Conservation (phyloP, 768 basidiomycete species). For the Cystofilobasidium macerans region DNA sequence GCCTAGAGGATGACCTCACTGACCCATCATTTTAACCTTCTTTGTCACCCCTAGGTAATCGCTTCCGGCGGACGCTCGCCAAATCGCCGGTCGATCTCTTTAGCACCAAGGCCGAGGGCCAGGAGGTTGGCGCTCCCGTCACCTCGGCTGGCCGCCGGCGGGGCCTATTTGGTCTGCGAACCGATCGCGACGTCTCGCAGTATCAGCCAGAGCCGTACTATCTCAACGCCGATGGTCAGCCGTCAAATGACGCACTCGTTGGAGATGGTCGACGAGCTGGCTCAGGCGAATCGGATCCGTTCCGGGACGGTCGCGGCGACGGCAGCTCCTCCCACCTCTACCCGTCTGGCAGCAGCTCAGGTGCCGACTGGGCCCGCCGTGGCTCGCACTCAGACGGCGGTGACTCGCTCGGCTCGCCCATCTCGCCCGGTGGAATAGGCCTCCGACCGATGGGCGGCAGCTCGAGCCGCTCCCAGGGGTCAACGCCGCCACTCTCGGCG, state of each 20-base stretch:
- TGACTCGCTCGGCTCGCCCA: background rate
- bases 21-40: too few relatives aligned
- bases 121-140: constrained; percentile 21
- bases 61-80: constrained; percentile 22
- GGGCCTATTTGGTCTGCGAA: constrained; percentile 15
- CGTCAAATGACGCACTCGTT: background rate
- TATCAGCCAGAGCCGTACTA: constrained; percentile 22
- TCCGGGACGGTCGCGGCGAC: constrained; percentile 18
- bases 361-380: background rate
- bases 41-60: constrained; percentile 1
- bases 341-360: background rate
- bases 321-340: constrained; percentile 4
- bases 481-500: too few relatives aligned
- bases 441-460: background rate
- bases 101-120: constrained; percentile 19
- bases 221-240: background rate
- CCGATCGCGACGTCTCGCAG: constrained; percentile 9
- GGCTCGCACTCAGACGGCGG: background rate
- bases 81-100: constrained; percentile 19
- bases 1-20: too few relatives aligned
- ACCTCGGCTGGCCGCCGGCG: constrained; percentile 9
- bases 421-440: background rate
- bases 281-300: constrained; percentile 8
- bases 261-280: background rate
- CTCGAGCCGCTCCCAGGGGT: background rate